These are phyloP conservation scores for Solanum habrochaites DNA, from an alignment of 257 asterid species.

Conservation along the genomic window DNA sequence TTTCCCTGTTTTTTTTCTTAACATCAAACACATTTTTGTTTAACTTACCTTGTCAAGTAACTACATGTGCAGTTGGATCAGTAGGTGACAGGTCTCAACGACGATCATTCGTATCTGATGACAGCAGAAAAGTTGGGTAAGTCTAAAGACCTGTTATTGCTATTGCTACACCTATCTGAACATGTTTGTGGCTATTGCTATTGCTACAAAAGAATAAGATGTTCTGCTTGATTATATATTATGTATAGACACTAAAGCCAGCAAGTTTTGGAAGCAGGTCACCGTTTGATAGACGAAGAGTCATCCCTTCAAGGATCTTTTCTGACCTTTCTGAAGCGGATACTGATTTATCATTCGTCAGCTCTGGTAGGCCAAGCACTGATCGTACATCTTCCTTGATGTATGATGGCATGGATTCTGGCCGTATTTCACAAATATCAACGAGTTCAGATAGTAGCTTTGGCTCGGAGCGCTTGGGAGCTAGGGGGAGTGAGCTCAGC, in stretches of 20 bases:
- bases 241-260: background rate
- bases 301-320: conserved; percentile 21
- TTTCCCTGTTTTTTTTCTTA: background rate
- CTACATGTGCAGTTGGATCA: conserved; percentile 2
- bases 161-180: background rate
- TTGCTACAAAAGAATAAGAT: background rate
- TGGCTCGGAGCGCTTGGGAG: conserved; percentile 32
- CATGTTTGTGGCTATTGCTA: background rate
- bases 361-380: conserved; percentile 58
- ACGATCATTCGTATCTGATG: conserved; percentile 8
- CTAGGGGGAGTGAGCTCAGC: conserved; percentile 34
- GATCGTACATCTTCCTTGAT: conserved; percentile 27
- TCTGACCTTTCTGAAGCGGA: conserved; percentile 45
- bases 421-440: conserved; percentile 35
- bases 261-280: conserved; percentile 29
- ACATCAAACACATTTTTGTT: background rate
- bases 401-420: conserved; percentile 26
- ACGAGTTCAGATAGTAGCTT: conserved; percentile 60
- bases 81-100: conserved; percentile 6
- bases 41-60: background rate
- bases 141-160: background rate
- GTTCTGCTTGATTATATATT: background rate
- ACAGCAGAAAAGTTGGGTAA: conserved; percentile 6
- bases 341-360: conserved; percentile 50
- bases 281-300: conserved; percentile 37